Conservation (phyloP, 208 protist genomes). For the Acanthamoeba rhysodes region DNA sequence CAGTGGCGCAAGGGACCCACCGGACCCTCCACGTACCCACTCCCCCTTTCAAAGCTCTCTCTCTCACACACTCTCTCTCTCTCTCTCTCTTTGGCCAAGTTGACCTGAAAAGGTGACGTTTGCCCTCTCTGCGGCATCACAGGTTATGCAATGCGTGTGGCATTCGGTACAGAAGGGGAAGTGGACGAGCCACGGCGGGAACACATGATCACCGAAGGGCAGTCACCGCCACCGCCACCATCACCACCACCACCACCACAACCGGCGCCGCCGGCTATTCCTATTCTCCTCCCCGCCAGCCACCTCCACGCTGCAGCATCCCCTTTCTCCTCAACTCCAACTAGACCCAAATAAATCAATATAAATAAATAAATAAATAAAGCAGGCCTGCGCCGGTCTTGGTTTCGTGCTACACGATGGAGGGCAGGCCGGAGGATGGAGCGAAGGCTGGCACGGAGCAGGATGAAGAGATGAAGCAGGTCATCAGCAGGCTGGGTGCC, state of each 20-base stretch:
- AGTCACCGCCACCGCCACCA: too few relatives aligned
- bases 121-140: not conserved
- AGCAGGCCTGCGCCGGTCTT: too few relatives aligned
- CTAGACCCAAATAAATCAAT: too few relatives aligned
- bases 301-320: not conserved
- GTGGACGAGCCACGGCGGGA: not conserved
- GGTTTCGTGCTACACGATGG: too few relatives aligned
- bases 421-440: not conserved
- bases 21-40: not conserved
- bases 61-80: too few relatives aligned
- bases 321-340: not conserved
- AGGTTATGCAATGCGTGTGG: not conserved
- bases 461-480: slow-evolving; percentile 12
- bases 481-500: not conserved
- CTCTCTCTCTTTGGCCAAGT: too few relatives aligned
- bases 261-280: too few relatives aligned
- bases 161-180: not conserved
- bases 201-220: too few relatives aligned
- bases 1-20: not conserved
- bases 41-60: not conserved
- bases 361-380: too few relatives aligned
- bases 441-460: not conserved
- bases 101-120: not conserved
- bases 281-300: too few relatives aligned
- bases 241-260: too few relatives aligned